Base-by-base conservation (phyloP, 1,284 basidiomycete genomes). In the Termitomyces sp. region DNA sequence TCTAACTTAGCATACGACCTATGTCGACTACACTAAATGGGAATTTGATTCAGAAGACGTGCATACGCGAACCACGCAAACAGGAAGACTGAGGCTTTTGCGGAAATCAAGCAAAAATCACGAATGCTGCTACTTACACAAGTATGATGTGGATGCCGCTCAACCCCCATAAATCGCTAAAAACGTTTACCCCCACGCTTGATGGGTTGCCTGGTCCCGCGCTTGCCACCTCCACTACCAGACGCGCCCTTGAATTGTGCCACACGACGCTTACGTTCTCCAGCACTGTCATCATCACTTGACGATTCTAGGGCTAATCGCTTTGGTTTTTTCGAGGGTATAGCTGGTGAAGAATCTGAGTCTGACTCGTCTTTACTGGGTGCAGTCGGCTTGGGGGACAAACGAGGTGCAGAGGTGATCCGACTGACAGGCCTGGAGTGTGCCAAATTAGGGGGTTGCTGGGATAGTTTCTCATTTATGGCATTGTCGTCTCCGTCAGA, bases 161-260 rank as follows among this genome's bases (percentile, higher is more conserved):
- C 28, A 8, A 39, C 31, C 5, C 21, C 12, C n/a, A 39, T 26
- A 24, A 0, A 17, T 50, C 56, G 53, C 78, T 71, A 89, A 71
- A 90, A 90, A 57, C 83, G 77, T 66, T 80, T 86, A 24, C 81
- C 84, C 38, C 84, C 84, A 61, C 88, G 79, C 69, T 84, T 88
- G 55, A 90, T 72, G 6, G 87, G 88, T 61, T 90, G 88, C 61
- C 82, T 79, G 45, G 83, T 74, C 24, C 83, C 83, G 53, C 82
- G 73, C 56, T 75, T 72, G 53, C 65, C 66, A 21, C 66, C 61
- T 19, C 60, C 63, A 56, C 69, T 68, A 58, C 64, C 79, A 51
- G 73, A 66, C 57, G 70, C 70, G 51, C 47, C 24, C n/a, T 39
- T 49, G 12, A 39, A n/a, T 39, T 49, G 47, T 38, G 74, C 68